phyloP scores from a whole-genome alignment of 257 asterid genomes.

The Nemophila menziesii region DNA sequence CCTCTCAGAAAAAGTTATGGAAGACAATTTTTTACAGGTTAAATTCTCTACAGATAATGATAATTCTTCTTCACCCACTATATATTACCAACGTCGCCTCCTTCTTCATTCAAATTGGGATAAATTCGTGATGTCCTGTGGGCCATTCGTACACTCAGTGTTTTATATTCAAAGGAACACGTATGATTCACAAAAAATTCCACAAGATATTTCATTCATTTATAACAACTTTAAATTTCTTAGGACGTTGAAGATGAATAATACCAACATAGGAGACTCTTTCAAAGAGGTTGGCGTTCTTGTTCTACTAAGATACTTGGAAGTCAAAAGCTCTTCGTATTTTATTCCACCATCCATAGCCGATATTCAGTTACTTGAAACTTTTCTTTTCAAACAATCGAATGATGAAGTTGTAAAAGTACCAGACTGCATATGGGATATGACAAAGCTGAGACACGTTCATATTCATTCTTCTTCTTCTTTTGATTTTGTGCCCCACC shows the following conservation, averaged over 20 bases:
- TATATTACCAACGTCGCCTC: not conserved
- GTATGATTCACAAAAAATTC: not conserved
- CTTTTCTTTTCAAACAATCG: too few relatives aligned
- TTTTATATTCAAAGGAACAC: not conserved
- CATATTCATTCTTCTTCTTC: too few relatives aligned
- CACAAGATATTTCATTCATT: not conserved
- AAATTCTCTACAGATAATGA: too few relatives aligned
- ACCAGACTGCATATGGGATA: too few relatives aligned
- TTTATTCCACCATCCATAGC: too few relatives aligned
- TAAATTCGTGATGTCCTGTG: conserved; percentile 3
- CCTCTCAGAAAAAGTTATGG: conserved; percentile 9
- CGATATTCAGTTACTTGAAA: too few relatives aligned
- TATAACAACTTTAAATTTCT: conserved; percentile 3
- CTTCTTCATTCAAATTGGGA: conserved; percentile 1
- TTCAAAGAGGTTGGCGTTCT: not conserved
- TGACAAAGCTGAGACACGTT: too few relatives aligned
- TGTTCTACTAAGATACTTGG: conserved; percentile 9
- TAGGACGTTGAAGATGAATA: conserved; percentile 3
- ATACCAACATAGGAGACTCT: accelerated
- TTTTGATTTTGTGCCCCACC: too few relatives aligned
- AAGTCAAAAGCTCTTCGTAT: not conserved
- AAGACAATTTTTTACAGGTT: conserved; percentile 3
- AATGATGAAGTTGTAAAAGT: too few relatives aligned
- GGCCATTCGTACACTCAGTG: conserved; percentile 7
- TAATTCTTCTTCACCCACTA: not conserved